These are phyloP conservation scores for Oenanthe sinensis DNA, from an alignment of 129 eudicot genomes.

Conservation along the genomic window DNA sequence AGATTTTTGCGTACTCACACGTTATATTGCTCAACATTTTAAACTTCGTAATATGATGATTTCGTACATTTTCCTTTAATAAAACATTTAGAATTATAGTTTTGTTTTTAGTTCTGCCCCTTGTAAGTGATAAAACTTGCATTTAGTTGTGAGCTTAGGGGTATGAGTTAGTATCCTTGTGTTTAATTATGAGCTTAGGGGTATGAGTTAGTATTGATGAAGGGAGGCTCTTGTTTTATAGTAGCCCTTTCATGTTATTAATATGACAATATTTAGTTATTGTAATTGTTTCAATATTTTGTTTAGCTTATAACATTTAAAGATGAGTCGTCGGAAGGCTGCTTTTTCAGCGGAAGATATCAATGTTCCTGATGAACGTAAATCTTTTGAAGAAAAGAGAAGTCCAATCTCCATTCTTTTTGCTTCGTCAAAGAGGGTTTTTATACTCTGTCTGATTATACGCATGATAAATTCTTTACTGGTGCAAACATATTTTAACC, in stretches of 20 bases:
- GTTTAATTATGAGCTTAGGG: too few species aligned
- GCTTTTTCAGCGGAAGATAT: constrained; percentile 15
- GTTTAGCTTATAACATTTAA: constrained; percentile 1
- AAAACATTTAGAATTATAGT: background rate
- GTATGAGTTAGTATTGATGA: too few species aligned
- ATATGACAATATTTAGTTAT: too few species aligned
- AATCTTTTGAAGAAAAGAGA: constrained; percentile 16
- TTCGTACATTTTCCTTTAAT: too few species aligned
- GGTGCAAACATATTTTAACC: constrained; percentile 92
- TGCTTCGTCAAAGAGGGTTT: constrained; percentile 37
- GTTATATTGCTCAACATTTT: too few species aligned
- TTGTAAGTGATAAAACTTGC: background rate
- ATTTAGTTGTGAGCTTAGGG: too few species aligned
- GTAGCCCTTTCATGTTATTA: too few species aligned
- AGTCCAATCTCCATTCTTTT: constrained; percentile 7
- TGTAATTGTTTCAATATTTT: background rate
- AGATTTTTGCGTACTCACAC: background rate
- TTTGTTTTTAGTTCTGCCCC: too few species aligned
- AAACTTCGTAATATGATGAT: too few species aligned
- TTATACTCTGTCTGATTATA: constrained; percentile 42
- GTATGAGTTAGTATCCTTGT: too few species aligned
- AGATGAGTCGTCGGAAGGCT: constrained; percentile 46
- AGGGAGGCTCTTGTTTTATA: too few species aligned
- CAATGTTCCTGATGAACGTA: constrained; percentile 19
- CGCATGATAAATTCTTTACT: constrained; percentile 59